Evolutionary conservation across 148 eudicot genomes (phyloP), one percentile per base, ranked within the genome.

Genomic region (Linanthus parryae): DNA sequence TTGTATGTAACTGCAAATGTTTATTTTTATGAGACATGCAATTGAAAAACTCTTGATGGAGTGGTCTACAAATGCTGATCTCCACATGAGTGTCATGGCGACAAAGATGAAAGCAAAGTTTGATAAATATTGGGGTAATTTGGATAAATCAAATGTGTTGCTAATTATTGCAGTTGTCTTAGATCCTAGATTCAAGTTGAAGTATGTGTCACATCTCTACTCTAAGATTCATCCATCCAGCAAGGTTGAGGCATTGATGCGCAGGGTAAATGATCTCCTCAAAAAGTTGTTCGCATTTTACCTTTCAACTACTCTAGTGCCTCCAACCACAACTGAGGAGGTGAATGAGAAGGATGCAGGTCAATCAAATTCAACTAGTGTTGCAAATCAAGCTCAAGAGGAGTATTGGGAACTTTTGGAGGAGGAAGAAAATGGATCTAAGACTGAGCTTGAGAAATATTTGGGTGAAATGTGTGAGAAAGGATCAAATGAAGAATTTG

Each of bases 71-170:
- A 31, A 20, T 38, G 7, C 9, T 20, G 59, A 53, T 62, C 23
- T 5, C 28, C 3, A 20, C 6, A 23, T 38, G 20, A n/a, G 7
- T 4, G 26, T 20, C 5, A 31, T 38, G 18, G 46, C 54, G 3
- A 7, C 11, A 2, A 43, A 34, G 8, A 29, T 62, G 30, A 44
- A 35, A 8, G 11, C 2, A 7, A 58, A 66, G 7, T 39, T 31
- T 59, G 59, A 59, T 15, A 66, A 53, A 48, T 66, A 66, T 53
- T 66, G 49, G 64, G 54, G 41, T 0, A 29, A 36, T 58, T 18
- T 59, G 11, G 34, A 66, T 2, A 53, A 58, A 7, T 3, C 46
- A 3, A 66, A 59, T 36, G 14, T 50, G 5, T 25, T 66, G 3
- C 22, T 66, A 17, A 58, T 42, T 7, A 35, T 58, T 35, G 64